Evolutionary conservation across 2,329 filamentous ascomycete species (phyloP).

Genomic region (Pseudocercospora eumusae): DNA sequence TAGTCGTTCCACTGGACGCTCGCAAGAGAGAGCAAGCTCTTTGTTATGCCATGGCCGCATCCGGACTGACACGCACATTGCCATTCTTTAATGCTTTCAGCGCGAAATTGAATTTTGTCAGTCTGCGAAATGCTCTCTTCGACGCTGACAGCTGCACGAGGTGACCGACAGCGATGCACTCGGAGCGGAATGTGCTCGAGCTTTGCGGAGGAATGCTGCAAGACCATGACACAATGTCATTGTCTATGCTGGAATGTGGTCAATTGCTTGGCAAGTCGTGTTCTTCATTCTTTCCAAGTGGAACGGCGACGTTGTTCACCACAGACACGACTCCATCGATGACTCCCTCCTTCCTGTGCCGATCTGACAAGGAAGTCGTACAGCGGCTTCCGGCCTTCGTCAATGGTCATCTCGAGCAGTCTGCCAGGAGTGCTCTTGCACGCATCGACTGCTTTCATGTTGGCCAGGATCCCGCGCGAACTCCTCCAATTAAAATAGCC

Average conservation of each 20-base stretch:
- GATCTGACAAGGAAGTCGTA: slow-evolving; percentile 17
- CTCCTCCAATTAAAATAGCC: slow-evolving; percentile 3
- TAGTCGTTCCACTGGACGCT: not conserved
- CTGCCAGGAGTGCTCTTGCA: slow-evolving; percentile 10
- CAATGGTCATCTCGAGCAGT: slow-evolving; percentile 18
- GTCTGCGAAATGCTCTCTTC: not conserved
- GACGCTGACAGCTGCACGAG: not conserved
- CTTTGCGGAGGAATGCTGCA: not conserved
- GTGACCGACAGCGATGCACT: not conserved
- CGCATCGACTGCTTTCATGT: slow-evolving; percentile 18
- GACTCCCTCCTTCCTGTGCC: not conserved
- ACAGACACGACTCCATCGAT: not conserved
- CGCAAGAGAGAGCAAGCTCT: not conserved
- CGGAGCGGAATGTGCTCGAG: not conserved
- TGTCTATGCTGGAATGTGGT: slow-evolving; percentile 1
- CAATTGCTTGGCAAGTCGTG: not conserved
- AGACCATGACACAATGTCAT: not conserved
- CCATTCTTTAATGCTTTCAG: slow-evolving; percentile 1
- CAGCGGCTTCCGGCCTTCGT: slow-evolving; percentile 21
- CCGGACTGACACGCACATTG: not conserved
- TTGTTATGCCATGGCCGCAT: slow-evolving; percentile 5
- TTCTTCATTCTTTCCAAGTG: not conserved
- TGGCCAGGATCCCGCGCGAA: slow-evolving; percentile 20
- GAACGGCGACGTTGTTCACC: not conserved
- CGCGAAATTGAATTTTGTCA: not conserved